Percentiles rank a stretch among this genome's conserved stretches.
Evolutionary conservation across 2,329 filamentous ascomycete species (phyloP).

Genomic region (Celoporthe dispersa): DNA sequence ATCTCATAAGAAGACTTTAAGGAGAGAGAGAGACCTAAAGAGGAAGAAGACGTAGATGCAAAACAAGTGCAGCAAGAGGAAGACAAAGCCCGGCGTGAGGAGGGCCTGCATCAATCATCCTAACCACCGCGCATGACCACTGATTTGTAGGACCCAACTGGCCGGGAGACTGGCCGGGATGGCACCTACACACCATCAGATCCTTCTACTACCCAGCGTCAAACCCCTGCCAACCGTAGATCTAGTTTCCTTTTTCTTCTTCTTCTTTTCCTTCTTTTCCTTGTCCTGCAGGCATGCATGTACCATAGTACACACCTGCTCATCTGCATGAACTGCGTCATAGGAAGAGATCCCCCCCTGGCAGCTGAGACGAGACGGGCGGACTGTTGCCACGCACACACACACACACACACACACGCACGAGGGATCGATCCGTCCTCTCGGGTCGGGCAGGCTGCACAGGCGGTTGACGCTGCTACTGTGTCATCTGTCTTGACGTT

Average conservation of each 20-base stretch:
- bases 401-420: no score
- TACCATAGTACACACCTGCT: neutral
- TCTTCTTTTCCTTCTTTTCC: no score
- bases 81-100: neutral
- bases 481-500: no score
- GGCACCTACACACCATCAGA: neutral
- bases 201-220: no score
- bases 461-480: neutral
- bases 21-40: neutral
- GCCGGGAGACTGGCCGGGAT: no score
- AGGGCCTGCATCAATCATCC: neutral
- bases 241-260: no score
- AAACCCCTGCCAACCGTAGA: no score
- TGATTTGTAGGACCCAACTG: neutral
- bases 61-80: neutral
- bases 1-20: neutral
- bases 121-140: neutral
- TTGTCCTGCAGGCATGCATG: neutral
- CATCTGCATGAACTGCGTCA: neutral
- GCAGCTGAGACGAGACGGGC: neutral
- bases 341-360: neutral
- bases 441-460: neutral
- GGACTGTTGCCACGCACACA: no score
- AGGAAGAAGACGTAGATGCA: neutral
- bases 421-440: neutral